Percentiles rank a stretch among this genome's conserved stretches.
These are phyloP conservation scores for Lactarius tabidus DNA, from an alignment of 768 basidiomycete genomes.

Conservation along the genomic window DNA sequence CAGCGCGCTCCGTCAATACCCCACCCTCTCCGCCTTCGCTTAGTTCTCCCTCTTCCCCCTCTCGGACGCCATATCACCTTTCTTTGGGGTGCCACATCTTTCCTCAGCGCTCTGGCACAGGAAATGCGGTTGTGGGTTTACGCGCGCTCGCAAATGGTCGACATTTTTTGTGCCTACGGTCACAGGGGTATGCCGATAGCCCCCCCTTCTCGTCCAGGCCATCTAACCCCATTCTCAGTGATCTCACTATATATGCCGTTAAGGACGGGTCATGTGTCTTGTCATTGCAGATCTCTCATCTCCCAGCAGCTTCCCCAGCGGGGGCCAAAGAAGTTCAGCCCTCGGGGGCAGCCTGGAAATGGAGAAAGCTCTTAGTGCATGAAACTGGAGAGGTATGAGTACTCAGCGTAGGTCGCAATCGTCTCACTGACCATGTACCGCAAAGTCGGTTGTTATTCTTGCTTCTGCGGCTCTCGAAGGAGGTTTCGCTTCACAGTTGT, in stretches of 20 bases:
- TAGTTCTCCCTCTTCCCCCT: slow-evolving; percentile 22
- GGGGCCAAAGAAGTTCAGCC: slow-evolving; percentile 35
- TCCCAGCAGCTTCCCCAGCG: slow-evolving; percentile 28
- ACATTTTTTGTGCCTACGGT: slow-evolving; percentile 52
- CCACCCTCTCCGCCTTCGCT: slow-evolving; percentile 14
- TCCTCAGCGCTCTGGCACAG: slow-evolving; percentile 41
- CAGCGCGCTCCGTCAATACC: slow-evolving; percentile 5
- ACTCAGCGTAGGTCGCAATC: not conserved
- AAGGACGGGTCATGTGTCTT: slow-evolving; percentile 46
- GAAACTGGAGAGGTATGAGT: slow-evolving; percentile 31
- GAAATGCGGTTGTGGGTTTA: slow-evolving; percentile 45
- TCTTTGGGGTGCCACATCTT: slow-evolving; percentile 39
- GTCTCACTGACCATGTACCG: not conserved
- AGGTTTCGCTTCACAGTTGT: not conserved
- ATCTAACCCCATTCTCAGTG: slow-evolving; percentile 34
- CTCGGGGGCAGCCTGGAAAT: slow-evolving; percentile 31
- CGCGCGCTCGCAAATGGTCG: slow-evolving; percentile 40
- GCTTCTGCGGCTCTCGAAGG: slow-evolving; percentile 16
- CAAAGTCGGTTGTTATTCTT: slow-evolving; percentile 20
- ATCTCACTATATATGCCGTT: slow-evolving; percentile 49
- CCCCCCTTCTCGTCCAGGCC: slow-evolving; percentile 11
- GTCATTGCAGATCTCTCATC: slow-evolving; percentile 33
- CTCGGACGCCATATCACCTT: slow-evolving; percentile 11
- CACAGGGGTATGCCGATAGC: slow-evolving; percentile 53
- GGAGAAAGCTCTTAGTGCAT: slow-evolving; percentile 34